These are phyloP conservation scores for Carpinus fangiana DNA, from an alignment of 306 rosid genomes.

Conservation along the genomic window DNA sequence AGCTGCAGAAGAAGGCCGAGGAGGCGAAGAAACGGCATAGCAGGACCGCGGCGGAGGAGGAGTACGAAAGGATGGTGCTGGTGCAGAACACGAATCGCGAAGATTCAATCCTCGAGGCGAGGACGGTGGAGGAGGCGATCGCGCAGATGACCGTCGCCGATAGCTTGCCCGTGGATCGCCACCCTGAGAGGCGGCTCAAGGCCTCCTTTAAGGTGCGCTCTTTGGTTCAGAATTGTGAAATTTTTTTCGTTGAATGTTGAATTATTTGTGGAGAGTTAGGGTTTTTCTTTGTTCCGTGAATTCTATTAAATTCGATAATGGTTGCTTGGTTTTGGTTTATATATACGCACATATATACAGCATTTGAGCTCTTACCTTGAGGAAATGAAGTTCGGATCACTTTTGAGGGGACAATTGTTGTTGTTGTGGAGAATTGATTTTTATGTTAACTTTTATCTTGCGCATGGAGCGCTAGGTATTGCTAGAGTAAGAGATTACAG, in stretches of 20 bases:
- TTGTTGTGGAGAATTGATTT: not conserved
- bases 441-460: not conserved
- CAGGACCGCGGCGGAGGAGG: slow-evolving; percentile 90
- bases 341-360: not conserved
- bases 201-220: slow-evolving; percentile 78
- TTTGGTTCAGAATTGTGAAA: not conserved
- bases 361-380: not conserved
- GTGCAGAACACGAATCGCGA: slow-evolving; percentile 83
- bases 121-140: slow-evolving; percentile 84
- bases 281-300: not conserved
- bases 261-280: not conserved
- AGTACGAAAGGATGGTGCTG: slow-evolving; percentile 83
- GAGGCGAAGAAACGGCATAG: slow-evolving; percentile 63
- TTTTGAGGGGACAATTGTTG: not conserved
- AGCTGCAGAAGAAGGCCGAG: slow-evolving; percentile 55
- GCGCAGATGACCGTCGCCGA: slow-evolving; percentile 61
- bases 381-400: not conserved
- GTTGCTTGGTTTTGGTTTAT: not conserved
- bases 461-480: not conserved
- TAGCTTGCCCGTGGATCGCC: slow-evolving; percentile 70
- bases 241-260: not conserved
- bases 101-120: slow-evolving; percentile 78
- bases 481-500: not conserved
- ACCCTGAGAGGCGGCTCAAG: slow-evolving; percentile 95
- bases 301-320: not conserved